phyloP scores from a whole-genome alignment of 768 basidiomycete species.

The Macrolepiota dolichaula region DNA sequence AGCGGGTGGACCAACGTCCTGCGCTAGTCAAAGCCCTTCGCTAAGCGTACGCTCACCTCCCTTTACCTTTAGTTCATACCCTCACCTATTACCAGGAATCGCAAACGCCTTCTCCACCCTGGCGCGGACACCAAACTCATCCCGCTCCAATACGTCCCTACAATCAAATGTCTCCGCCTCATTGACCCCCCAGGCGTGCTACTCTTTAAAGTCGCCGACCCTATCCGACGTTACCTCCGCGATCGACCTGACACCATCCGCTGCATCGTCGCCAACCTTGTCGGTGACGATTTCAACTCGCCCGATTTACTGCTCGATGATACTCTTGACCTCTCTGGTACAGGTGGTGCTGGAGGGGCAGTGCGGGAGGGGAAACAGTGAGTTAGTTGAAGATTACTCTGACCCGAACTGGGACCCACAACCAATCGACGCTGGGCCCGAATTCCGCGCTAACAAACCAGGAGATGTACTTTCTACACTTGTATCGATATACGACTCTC shows the following conservation, averaged over 20 bases:
- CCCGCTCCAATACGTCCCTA: constrained; percentile 84
- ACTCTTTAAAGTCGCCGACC: constrained; percentile 90
- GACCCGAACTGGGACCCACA: constrained; percentile 97
- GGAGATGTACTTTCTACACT: constrained; percentile 95
- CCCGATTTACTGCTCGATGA: constrained; percentile 83
- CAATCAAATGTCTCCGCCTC: constrained; percentile 86
- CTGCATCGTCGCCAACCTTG: constrained; percentile 87
- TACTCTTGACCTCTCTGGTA: constrained; percentile 58
- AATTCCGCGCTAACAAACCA: constrained; percentile 87
- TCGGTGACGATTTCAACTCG: constrained; percentile 73
- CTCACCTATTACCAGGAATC: constrained; percentile 43
- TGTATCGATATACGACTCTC: constrained; percentile 96
- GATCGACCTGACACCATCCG: constrained; percentile 91
- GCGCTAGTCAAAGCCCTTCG: constrained; percentile 76
- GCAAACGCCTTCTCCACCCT: constrained; percentile 87
- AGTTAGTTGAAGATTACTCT: constrained; percentile 70
- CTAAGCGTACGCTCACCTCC: constrained; percentile 55
- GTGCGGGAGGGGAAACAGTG: not conserved
- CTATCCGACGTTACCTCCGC: constrained; percentile 85
- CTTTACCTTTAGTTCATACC: not conserved
- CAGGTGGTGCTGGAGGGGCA: not conserved
- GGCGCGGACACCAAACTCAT: constrained; percentile 94
- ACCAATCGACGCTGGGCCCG: constrained; percentile 94
- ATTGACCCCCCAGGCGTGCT: constrained; percentile 92
- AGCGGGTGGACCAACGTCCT: constrained; percentile 76